Conservation (phyloP, 1,284 basidiomycete species). For the Trametes hirsuta region DNA sequence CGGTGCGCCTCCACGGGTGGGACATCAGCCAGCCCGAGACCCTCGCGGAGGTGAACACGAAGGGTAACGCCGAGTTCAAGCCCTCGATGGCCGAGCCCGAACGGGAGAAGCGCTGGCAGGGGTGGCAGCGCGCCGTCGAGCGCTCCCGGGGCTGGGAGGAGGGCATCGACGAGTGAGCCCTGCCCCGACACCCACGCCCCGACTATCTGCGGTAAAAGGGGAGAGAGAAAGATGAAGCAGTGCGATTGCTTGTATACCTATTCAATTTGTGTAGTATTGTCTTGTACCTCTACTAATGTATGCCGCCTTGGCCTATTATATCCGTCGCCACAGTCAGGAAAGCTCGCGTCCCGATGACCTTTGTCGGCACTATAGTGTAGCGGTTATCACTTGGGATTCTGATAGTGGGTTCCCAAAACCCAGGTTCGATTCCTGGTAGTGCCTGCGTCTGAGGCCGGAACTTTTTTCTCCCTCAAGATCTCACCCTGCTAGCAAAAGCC, state of each 20-base stretch:
- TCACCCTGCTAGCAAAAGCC: too few species aligned
- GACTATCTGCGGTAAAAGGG: neutral
- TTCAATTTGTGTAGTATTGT: neutral
- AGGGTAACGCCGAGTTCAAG: constrained; percentile 75
- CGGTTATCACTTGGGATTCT: constrained; percentile 31
- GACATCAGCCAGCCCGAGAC: constrained; percentile 86
- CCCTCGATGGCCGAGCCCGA: constrained; percentile 59
- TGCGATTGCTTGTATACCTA: constrained; percentile 7
- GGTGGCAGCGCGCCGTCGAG: constrained; percentile 87
- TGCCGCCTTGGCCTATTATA: too few species aligned
- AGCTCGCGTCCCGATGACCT: too few species aligned
- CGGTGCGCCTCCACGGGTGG: constrained; percentile 94
- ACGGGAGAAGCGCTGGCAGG: constrained; percentile 66
- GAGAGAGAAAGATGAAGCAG: neutral
- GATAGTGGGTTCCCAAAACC: constrained; percentile 21
- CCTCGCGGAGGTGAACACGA: constrained; percentile 87
- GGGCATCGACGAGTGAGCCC: constrained; percentile 45
- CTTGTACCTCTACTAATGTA: neutral
- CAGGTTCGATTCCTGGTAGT: constrained; percentile 24
- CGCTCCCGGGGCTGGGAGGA: constrained; percentile 81
- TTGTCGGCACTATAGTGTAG: constrained; percentile 23
- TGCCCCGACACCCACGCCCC: neutral
- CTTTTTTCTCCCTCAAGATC: too few species aligned
- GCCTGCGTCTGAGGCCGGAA: neutral
- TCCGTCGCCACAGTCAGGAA: too few species aligned